Evolutionary conservation across 75 land plant genomes (phyloP).

Genomic region (Azolla pinnata): DNA sequence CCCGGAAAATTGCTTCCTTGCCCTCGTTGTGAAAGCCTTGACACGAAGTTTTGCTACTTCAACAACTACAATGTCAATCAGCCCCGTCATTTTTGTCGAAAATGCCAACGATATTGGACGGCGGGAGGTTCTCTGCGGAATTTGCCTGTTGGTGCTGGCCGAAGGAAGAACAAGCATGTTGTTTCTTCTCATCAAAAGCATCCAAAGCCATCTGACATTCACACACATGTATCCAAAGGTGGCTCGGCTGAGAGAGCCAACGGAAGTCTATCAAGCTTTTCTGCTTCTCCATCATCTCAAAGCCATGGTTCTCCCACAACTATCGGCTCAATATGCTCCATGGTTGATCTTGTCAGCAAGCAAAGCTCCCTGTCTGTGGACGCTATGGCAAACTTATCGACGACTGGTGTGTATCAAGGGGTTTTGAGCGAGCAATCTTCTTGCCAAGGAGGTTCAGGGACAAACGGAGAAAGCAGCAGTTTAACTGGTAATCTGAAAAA

Average conservation of each 20-base stretch:
- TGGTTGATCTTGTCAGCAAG: too few relatives aligned
- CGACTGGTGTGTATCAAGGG: too few relatives aligned
- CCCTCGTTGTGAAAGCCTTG: slow-evolving; percentile 21
- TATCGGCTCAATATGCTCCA: too few relatives aligned
- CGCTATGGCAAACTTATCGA: too few relatives aligned
- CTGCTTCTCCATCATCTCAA: not conserved
- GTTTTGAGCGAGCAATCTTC: too few relatives aligned
- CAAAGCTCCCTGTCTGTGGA: not conserved
- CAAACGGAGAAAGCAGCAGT: too few relatives aligned
- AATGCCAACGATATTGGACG: slow-evolving; percentile 25
- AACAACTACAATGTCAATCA: slow-evolving; percentile 22
- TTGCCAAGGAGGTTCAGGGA: too few relatives aligned
- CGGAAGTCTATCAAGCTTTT: not conserved
- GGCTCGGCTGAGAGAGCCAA: not conserved
- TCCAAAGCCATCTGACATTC: not conserved
- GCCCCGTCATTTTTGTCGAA: slow-evolving; percentile 22
- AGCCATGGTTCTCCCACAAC: not conserved
- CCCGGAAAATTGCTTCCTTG: slow-evolving; percentile 20
- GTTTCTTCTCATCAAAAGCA: not conserved
- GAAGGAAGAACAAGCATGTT: slow-evolving; percentile 15
- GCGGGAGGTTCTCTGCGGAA: slow-evolving; percentile 24
- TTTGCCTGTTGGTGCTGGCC: slow-evolving; percentile 24
- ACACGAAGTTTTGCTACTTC: slow-evolving; percentile 26
- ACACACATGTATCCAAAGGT: not conserved
- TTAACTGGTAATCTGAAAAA: too few relatives aligned